Percentiles rank a stretch among this genome's conserved stretches.
phyloP scores from a whole-genome alignment of 257 asterid species.

The Prunella vulgaris region DNA sequence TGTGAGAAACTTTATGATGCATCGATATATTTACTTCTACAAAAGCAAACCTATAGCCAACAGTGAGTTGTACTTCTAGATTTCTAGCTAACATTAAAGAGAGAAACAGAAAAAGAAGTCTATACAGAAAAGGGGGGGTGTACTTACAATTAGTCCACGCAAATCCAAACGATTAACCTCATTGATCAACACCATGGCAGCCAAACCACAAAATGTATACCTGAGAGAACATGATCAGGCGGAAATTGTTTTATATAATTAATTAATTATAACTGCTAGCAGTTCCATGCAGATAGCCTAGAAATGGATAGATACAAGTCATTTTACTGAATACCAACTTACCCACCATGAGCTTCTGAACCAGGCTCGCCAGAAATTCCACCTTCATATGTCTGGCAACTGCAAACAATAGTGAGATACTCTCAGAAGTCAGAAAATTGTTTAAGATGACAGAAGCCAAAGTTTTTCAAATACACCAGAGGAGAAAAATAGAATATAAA shows the following conservation, averaged over 20 bases:
- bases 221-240: constrained; percentile 38
- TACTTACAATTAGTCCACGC: constrained; percentile 70
- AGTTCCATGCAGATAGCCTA: background rate
- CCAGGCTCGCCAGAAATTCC: constrained; percentile 97
- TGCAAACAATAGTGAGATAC: constrained; percentile 28
- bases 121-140: background rate
- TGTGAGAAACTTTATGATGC: background rate
- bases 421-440: background rate
- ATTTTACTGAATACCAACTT: constrained; percentile 30
- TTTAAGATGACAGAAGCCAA: background rate
- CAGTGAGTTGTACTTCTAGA: background rate
- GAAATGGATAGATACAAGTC: constrained; percentile 8
- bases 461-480: constrained; percentile 7
- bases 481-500: background rate
- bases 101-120: background rate
- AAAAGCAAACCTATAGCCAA: background rate
- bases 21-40: background rate
- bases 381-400: constrained; percentile 98
- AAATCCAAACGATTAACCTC: constrained; percentile 81
- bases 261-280: constrained; percentile 6
- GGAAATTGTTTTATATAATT: constrained; percentile 11
- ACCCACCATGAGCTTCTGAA: constrained; percentile 99
- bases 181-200: constrained; percentile 86
- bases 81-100: background rate
- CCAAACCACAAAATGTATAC: constrained; percentile 92